These are phyloP conservation scores for Peronospora belbahrii DNA, from an alignment of 352 stramenopile genomes.

Conservation along the genomic window DNA sequence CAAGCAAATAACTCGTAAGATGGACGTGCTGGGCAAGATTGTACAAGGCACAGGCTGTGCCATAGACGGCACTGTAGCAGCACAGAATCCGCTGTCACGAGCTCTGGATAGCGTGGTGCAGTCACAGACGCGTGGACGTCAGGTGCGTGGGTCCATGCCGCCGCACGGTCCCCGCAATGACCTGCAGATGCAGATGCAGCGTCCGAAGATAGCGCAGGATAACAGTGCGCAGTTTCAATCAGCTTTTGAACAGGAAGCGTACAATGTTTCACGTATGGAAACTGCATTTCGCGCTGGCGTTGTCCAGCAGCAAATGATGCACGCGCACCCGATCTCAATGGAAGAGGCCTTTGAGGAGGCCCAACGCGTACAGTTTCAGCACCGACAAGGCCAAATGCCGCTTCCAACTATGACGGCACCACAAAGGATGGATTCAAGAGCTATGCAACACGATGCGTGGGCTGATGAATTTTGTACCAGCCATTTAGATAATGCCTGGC, in stretches of 20 bases:
- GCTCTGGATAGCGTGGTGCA: conserved; percentile 72
- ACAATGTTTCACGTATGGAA: conserved; percentile 57
- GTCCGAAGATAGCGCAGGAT: conserved; percentile 41
- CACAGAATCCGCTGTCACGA: conserved; percentile 77
- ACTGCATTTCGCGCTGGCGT: conserved; percentile 48
- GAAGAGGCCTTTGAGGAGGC: conserved; percentile 48
- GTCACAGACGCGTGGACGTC: conserved; percentile 37
- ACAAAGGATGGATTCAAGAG: conserved; percentile 24
- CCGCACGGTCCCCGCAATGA: conserved; percentile 31
- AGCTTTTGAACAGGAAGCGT: conserved; percentile 55
- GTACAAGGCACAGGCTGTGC: conserved; percentile 71
- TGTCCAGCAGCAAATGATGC: conserved; percentile 31
- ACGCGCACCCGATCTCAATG: conserved; percentile 53
- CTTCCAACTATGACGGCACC: conserved; percentile 21
- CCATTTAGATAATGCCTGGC: conserved; percentile 54
- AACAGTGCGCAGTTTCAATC: conserved; percentile 54
- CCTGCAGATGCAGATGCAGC: conserved; percentile 72
- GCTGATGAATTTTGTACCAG: conserved; percentile 62
- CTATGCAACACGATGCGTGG: conserved; percentile 45
- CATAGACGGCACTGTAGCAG: conserved; percentile 75
- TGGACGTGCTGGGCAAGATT: conserved; percentile 82
- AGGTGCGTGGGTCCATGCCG: conserved; percentile 24
- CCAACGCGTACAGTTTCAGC: conserved; percentile 44
- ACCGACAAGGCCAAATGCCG: conserved; percentile 24
- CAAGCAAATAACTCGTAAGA: too few relatives aligned